Percentiles rank a stretch among this genome's conserved stretches.
These are phyloP conservation scores for Blastobotrys petasosporus DNA, from an alignment of 1,139 yeast species.

Conservation along the genomic window DNA sequence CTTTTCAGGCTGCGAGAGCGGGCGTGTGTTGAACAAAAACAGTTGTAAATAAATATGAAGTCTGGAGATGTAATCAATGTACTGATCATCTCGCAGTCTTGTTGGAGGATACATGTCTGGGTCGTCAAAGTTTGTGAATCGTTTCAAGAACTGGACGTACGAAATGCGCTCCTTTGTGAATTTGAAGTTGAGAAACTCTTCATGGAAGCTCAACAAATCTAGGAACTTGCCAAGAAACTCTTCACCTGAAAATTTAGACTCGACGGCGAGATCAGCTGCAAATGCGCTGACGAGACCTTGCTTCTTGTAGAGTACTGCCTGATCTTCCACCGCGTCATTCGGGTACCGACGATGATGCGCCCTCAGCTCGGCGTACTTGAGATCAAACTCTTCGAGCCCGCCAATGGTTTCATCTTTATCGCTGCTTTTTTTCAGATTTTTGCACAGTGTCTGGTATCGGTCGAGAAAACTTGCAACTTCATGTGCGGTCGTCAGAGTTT, in stretches of 20 bases:
- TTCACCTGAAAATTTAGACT: conserved; percentile 47
- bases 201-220: conserved; percentile 50
- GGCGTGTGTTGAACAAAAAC: conserved; percentile 46
- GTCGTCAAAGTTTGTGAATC: conserved; percentile 41
- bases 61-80: conserved; percentile 41
- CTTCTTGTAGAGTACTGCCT: conserved; percentile 9
- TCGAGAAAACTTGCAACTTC: conserved; percentile 54
- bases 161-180: conserved; percentile 29
- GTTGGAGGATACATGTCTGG: conserved; percentile 19
- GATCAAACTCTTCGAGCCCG: conserved; percentile 42
- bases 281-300: conserved; percentile 26
- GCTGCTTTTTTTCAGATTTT: conserved; percentile 12
- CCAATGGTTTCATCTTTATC: conserved; percentile 14
- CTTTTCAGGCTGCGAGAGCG: conserved; percentile 42
- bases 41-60: conserved; percentile 43
- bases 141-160: conserved; percentile 48
- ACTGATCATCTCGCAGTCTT: conserved; percentile 32
- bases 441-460: conserved; percentile 41
- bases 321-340: conserved; percentile 34
- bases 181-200: conserved; percentile 45
- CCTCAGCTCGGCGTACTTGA: conserved; percentile 35
- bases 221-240: conserved; percentile 63
- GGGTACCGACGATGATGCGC: conserved; percentile 32
- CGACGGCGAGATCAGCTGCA: conserved; percentile 45
- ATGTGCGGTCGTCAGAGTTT: conserved; percentile 56